These are phyloP conservation scores for Phytomonas sp. DNA, from an alignment of 208 protist genomes.

Conservation along the genomic window DNA sequence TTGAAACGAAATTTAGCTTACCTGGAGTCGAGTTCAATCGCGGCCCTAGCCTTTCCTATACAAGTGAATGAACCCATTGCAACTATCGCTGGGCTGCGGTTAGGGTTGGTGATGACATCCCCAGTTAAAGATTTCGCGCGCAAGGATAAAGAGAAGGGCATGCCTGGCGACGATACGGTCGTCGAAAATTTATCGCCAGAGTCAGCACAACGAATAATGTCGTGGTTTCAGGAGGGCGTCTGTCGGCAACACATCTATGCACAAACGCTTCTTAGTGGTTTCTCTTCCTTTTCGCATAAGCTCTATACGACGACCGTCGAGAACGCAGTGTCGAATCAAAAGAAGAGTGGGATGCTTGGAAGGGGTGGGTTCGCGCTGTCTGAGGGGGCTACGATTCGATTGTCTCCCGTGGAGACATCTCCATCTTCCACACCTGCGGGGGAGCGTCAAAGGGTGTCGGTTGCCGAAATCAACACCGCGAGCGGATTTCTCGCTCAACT, in stretches of 20 bases:
- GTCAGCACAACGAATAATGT: neutral
- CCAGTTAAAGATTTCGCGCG: neutral
- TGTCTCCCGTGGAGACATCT: neutral
- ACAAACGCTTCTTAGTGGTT: slow-evolving; percentile 13
- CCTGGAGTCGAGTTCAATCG: slow-evolving; percentile 18
- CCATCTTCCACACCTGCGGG: neutral
- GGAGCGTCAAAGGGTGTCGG: slow-evolving; percentile 23
- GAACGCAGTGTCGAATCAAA: neutral
- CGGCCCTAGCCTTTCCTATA: slow-evolving; percentile 41
- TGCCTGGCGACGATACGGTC: neutral
- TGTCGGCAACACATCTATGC: slow-evolving; percentile 15
- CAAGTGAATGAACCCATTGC: slow-evolving; percentile 41
- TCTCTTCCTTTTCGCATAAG: neutral
- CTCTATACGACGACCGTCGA: neutral
- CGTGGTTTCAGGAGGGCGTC: slow-evolving; percentile 1
- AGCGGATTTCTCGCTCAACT: slow-evolving; percentile 54
- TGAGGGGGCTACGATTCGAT: neutral
- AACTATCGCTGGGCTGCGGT: slow-evolving; percentile 49
- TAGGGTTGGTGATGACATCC: slow-evolving; percentile 31
- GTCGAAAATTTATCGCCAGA: neutral
- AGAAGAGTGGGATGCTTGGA: neutral
- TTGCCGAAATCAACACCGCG: slow-evolving; percentile 59
- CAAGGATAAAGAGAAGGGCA: neutral
- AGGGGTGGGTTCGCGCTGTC: neutral
- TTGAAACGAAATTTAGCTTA: slow-evolving; percentile 17